Evolutionary conservation across 352 stramenopile genomes (phyloP).

Genomic region (Phytophthora cactorum): DNA sequence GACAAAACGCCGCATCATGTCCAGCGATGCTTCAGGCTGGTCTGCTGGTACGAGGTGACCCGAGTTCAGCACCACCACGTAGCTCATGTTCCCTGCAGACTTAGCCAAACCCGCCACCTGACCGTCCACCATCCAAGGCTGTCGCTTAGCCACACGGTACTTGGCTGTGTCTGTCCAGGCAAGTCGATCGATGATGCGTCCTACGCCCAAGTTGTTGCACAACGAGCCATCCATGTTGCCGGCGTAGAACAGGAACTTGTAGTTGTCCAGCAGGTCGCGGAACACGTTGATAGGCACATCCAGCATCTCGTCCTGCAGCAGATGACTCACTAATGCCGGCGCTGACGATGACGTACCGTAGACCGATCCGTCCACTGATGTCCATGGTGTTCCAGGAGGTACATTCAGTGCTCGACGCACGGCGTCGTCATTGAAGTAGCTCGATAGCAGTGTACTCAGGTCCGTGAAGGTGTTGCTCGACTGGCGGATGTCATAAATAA

Average conservation of each 20-base stretch:
- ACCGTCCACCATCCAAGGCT: conserved; percentile 68
- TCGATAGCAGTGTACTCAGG: conserved; percentile 55
- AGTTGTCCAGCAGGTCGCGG: conserved; percentile 80
- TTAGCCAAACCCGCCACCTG: conserved; percentile 71
- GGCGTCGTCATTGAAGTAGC: conserved; percentile 85
- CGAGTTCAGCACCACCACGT: conserved; percentile 83
- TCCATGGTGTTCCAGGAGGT: conserved; percentile 62
- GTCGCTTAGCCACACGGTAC: conserved; percentile 64
- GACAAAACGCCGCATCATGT: conserved; percentile 87
- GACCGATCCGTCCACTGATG: conserved; percentile 63
- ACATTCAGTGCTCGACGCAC: conserved; percentile 91
- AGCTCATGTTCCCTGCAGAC: conserved; percentile 80
- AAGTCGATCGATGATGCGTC: conserved; percentile 81
- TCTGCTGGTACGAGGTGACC: conserved; percentile 77
- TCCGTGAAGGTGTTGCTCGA: conserved; percentile 60
- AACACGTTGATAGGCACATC: conserved; percentile 82
- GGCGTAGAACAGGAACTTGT: conserved; percentile 86
- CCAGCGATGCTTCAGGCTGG: conserved; percentile 69
- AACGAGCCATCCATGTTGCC: conserved; percentile 87
- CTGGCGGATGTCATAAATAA: conserved; percentile 87
- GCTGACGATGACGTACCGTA: conserved; percentile 62
- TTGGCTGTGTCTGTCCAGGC: conserved; percentile 71
- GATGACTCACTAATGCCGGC: conserved; percentile 69
- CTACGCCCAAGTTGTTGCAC: conserved; percentile 82
- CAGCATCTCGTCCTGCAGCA: conserved; percentile 78